Evolutionary conservation across 2,329 filamentous ascomycete genomes (phyloP).

Genomic region (Thermomyces lanuginosus): DNA sequence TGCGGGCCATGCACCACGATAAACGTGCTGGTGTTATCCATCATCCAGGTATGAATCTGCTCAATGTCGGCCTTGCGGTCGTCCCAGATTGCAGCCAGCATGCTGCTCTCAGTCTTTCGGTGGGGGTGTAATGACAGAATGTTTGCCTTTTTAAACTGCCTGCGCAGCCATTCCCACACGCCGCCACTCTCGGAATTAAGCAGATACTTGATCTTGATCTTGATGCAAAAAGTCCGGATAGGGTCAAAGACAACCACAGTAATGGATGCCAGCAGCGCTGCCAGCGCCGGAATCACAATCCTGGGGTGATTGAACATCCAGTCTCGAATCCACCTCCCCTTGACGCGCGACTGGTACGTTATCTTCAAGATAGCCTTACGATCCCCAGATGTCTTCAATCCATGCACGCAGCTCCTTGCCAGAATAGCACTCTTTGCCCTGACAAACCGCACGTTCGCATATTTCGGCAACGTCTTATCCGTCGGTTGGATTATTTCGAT

Average conservation of each 20-base stretch:
- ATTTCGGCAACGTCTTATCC: constrained; percentile 70
- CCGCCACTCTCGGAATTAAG: constrained; percentile 58
- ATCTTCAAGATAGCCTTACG: constrained; percentile 61
- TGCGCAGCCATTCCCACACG: constrained; percentile 66
- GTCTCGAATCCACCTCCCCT: constrained; percentile 64
- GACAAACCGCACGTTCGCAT: constrained; percentile 62
- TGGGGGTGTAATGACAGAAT: constrained; percentile 27
- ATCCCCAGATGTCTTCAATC: constrained; percentile 51
- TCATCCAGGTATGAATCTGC: constrained; percentile 67
- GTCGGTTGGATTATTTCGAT: constrained; percentile 67
- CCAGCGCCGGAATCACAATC: constrained; percentile 69
- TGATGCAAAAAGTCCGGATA: constrained; percentile 84
- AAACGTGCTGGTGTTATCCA: constrained; percentile 79
- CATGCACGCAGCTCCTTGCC: constrained; percentile 85
- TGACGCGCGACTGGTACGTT: constrained; percentile 66
- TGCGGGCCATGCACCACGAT: constrained; percentile 85
- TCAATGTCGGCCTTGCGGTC: constrained; percentile 70
- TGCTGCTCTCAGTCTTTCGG: constrained; percentile 44
- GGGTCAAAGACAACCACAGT: constrained; percentile 88
- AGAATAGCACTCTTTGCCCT: constrained; percentile 61
- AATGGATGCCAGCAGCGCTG: constrained; percentile 63
- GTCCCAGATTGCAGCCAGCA: constrained; percentile 70
- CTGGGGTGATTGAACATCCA: constrained; percentile 77
- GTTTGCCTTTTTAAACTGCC: constrained; percentile 36
- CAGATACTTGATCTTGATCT: constrained; percentile 64